phyloP scores from a whole-genome alignment of 345 rosid genomes.

The Viola odorata region DNA sequence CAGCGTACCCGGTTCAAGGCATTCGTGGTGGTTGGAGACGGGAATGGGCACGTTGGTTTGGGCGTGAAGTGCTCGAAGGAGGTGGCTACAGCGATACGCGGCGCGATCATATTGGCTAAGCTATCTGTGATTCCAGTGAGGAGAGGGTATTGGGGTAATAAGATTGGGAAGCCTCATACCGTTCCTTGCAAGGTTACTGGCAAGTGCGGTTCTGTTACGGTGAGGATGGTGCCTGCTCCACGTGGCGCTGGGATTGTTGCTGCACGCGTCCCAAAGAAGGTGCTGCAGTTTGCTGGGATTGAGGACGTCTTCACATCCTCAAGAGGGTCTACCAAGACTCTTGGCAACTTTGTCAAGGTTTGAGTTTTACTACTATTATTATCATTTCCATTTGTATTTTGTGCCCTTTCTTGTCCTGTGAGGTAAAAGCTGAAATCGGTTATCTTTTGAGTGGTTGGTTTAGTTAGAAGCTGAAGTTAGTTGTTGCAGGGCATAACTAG shows the following conservation, averaged over 20 bases:
- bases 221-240: conserved; percentile 76
- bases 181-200: conserved; percentile 73
- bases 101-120: conserved; percentile 55
- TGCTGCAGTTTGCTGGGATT: conserved; percentile 76
- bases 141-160: conserved; percentile 77
- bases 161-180: conserved; percentile 64
- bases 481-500: no score
- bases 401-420: neutral
- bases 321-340: conserved; percentile 74
- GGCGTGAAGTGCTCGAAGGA: conserved; percentile 73
- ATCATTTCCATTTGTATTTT: neutral
- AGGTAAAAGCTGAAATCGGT: no score
- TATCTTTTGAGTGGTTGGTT: no score
- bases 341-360: conserved; percentile 83
- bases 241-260: conserved; percentile 87
- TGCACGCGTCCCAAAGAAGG: conserved; percentile 87
- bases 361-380: neutral
- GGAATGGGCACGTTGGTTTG: conserved; percentile 64
- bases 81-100: conserved; percentile 64
- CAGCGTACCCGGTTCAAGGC: conserved; percentile 73
- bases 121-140: conserved; percentile 59
- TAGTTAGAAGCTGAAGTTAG: no score
- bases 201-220: conserved; percentile 67
- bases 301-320: conserved; percentile 84
- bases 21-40: conserved; percentile 61